These are phyloP conservation scores for Lanmaoa pseudosensibilis DNA, from an alignment of 768 basidiomycete species.

Conservation along the genomic window DNA sequence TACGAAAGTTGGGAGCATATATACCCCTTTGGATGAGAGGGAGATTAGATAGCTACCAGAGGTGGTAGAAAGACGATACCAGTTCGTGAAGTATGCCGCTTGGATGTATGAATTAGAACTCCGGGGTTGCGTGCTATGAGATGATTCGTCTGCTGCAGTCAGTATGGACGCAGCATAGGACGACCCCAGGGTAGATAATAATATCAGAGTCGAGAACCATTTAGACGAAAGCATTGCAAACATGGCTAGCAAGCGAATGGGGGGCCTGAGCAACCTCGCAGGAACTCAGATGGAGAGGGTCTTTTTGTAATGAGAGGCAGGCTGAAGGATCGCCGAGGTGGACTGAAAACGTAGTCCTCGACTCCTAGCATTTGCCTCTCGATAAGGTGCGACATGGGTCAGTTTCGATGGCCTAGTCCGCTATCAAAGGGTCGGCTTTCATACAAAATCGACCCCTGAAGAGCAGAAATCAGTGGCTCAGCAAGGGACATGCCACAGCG, in stretches of 20 bases:
- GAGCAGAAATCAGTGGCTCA: conserved; percentile 3
- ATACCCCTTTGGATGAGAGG: conserved; percentile 44
- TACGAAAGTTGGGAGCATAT: conserved; percentile 64
- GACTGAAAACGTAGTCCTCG: conserved; percentile 13
- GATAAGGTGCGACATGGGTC: conserved; percentile 17
- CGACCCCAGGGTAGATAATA: conserved; percentile 9
- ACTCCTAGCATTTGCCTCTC: conserved; percentile 8
- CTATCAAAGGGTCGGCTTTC: conserved; percentile 4
- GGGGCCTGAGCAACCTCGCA: not conserved
- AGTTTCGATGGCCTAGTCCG: conserved; percentile 6
- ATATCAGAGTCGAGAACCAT: conserved; percentile 6
- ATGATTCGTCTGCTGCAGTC: not conserved
- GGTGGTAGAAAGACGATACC: conserved; percentile 16
- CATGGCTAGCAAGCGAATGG: conserved; percentile 1
- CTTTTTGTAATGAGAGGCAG: conserved; percentile 18
- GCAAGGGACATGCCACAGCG: conserved; percentile 10
- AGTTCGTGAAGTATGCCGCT: conserved; percentile 39
- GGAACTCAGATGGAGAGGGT: not conserved
- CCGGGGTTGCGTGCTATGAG: conserved; percentile 9
- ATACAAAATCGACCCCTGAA: conserved; percentile 7
- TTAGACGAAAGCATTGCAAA: not conserved
- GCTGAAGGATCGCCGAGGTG: conserved; percentile 7
- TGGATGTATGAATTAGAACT: conserved; percentile 30
- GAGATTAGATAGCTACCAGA: not conserved
- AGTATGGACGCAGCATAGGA: conserved; percentile 13